These are phyloP conservation scores for Fusarium begoniae DNA, from an alignment of 2,329 filamentous ascomycete genomes.

Conservation along the genomic window DNA sequence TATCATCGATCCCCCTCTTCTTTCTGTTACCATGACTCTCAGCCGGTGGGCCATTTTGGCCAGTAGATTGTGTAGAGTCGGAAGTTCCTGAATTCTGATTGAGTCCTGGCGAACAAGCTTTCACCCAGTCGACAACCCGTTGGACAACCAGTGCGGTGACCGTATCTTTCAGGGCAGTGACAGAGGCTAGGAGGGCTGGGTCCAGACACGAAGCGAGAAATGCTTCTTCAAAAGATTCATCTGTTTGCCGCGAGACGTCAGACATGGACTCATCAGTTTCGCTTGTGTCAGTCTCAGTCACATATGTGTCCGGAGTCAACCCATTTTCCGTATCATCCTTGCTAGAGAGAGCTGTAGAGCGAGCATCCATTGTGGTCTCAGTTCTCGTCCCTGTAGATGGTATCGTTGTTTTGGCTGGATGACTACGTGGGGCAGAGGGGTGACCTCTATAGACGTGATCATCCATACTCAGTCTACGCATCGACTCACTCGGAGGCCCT, in stretches of 20 bases:
- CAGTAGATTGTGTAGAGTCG: neutral
- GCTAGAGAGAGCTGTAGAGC: neutral
- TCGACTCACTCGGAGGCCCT: neutral
- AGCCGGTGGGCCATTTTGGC: neutral
- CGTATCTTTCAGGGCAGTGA: slow-evolving; percentile 15
- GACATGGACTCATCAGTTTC: slow-evolving; percentile 22
- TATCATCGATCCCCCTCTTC: slow-evolving; percentile 19
- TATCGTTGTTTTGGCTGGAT: neutral
- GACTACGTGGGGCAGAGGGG: neutral
- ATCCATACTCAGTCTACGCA: neutral
- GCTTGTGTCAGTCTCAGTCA: slow-evolving; percentile 1
- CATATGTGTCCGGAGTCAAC: slow-evolving; percentile 9
- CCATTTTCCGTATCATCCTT: neutral
- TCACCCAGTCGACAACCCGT: slow-evolving; percentile 10
- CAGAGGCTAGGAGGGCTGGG: neutral
- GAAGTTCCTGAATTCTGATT: neutral
- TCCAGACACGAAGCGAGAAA: slow-evolving; percentile 16
- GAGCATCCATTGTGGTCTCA: neutral
- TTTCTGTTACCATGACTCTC: neutral
- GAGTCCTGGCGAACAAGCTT: neutral
- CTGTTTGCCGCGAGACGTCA: slow-evolving; percentile 12
- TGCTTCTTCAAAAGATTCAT: slow-evolving; percentile 21
- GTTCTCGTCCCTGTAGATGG: neutral
- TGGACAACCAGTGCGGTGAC: slow-evolving; percentile 2
- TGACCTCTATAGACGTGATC: neutral